Conservation (phyloP, 2,329 filamentous ascomycete species). For the Scopulariopsis brevicaulis region DNA sequence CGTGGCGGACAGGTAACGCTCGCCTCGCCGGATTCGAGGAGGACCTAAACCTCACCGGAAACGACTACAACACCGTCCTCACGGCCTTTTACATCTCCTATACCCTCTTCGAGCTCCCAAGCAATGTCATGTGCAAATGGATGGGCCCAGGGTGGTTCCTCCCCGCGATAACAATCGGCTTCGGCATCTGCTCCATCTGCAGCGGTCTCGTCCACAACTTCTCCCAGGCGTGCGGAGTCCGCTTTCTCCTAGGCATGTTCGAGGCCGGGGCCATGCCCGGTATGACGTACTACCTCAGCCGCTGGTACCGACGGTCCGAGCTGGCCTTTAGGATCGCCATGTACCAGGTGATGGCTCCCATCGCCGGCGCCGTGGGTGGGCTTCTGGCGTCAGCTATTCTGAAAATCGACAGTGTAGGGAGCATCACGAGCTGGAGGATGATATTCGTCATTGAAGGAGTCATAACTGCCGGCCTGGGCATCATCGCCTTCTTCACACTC, state of each 20-base stretch:
- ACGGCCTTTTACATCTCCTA: slow-evolving; percentile 43
- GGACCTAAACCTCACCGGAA: slow-evolving; percentile 33
- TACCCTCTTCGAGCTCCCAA: slow-evolving; percentile 40
- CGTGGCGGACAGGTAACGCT: slow-evolving; percentile 18
- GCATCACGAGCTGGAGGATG: slow-evolving; percentile 62
- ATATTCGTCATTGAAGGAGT: slow-evolving; percentile 65
- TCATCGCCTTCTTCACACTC: slow-evolving; percentile 37
- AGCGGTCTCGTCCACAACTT: slow-evolving; percentile 38
- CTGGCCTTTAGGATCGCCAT: slow-evolving; percentile 57
- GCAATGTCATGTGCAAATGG: slow-evolving; percentile 44
- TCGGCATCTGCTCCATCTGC: slow-evolving; percentile 33
- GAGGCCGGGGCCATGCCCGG: slow-evolving; percentile 64
- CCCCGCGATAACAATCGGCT: slow-evolving; percentile 41
- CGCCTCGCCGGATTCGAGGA: slow-evolving; percentile 20
- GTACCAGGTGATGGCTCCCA: slow-evolving; percentile 59
- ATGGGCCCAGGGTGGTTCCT: slow-evolving; percentile 30
- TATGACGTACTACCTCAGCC: slow-evolving; percentile 56
- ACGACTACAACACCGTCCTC: slow-evolving; percentile 44
- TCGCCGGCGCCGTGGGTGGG: slow-evolving; percentile 63
- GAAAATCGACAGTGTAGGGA: slow-evolving; percentile 53
- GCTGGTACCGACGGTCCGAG: slow-evolving; percentile 64
- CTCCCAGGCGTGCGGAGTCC: slow-evolving; percentile 42
- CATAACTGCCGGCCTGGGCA: slow-evolving; percentile 34
- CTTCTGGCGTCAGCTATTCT: slow-evolving; percentile 62
- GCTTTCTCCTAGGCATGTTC: slow-evolving; percentile 56